A percentile compares a stretch with the other conserved stretches of the same genome.
These are phyloP conservation scores for Teratosphaeria viscida DNA, from an alignment of 2,329 filamentous ascomycete species.

Conservation along the genomic window DNA sequence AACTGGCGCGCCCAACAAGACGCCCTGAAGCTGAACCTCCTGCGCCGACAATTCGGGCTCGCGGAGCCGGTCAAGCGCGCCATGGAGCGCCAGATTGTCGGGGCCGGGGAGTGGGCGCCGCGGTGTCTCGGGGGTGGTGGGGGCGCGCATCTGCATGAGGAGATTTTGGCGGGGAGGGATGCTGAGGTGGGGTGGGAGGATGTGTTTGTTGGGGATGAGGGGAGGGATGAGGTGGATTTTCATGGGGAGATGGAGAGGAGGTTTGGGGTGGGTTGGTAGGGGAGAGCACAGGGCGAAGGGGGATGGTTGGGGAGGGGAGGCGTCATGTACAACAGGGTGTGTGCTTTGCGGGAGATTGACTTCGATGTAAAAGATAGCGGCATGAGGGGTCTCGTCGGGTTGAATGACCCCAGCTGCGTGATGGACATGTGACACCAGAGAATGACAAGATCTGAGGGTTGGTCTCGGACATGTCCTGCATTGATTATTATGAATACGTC, in stretches of 20 bases:
- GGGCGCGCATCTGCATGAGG: constrained; percentile 65
- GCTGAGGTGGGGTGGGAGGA: constrained; percentile 82
- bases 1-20: constrained; percentile 89
- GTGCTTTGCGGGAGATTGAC: background rate
- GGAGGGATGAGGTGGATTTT: constrained; percentile 56
- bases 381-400: background rate
- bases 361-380: constrained; percentile 1
- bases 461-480: background rate
- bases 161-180: constrained; percentile 75
- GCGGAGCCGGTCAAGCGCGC: constrained; percentile 83
- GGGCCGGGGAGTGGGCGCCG: constrained; percentile 70
- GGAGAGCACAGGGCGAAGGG: background rate
- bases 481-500: background rate
- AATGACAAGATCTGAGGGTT: background rate
- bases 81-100: constrained; percentile 89
- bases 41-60: constrained; percentile 81
- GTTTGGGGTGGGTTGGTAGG: constrained; percentile 61
- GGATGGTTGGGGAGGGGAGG: background rate
- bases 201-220: constrained; percentile 68
- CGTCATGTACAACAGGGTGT: background rate
- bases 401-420: background rate
- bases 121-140: constrained; percentile 51
- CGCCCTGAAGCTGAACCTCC: constrained; percentile 71
- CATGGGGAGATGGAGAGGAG: constrained; percentile 92
- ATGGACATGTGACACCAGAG: background rate